Evolutionary conservation across 2,329 filamentous ascomycete genomes (phyloP), one percentile per base, ranked within the genome.

Genomic region (Colletotrichum sp.): DNA sequence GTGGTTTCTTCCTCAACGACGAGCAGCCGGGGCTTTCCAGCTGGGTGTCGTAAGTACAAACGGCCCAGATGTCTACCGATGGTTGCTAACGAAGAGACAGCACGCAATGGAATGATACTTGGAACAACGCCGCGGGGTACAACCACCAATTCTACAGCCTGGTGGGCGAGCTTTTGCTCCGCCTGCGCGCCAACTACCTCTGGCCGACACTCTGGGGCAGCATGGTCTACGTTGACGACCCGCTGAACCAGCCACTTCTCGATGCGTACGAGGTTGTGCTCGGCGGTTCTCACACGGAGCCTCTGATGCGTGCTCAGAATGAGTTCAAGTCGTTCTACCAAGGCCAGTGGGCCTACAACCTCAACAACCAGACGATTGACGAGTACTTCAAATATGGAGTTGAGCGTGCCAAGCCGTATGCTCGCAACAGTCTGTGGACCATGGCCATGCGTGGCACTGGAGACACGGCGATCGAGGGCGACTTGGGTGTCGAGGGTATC

Each of bases 211-310:
- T 91, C 81, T 95, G 93, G 94, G 90, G 89, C 7, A 90, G 89
- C 77, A 94, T 94, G 88, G 94, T 95, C 79, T 91, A 92, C 80
- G 89, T 94, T 2, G 94, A 95, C 76, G 94, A 95, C 80, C 86
- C 90, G 4, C 86, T 88, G 34, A 95, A 92, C 78, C 92, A 94
- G 80, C 90, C 92, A 0, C 87, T 94, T 7, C 92, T 93, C 0
- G 92, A 95, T 78, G 92, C 92, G n/a, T 95, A 92, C 80, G 93
- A 92, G 55, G 90, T 95, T 72, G 93, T 95, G 1, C 90, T 95
- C 81, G 93, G 93, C 4, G 93, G 92, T 9, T 94, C 91, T 12
- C 94, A 95, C 82, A 94, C 91, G 2, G 94, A 95, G 82, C 94
- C 94, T 2, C 91, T 95, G 89, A 89, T 90, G 87, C 86, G 90